phyloP scores from a whole-genome alignment of 345 rosid genomes.

The Xanthoceras sorbifolium region DNA sequence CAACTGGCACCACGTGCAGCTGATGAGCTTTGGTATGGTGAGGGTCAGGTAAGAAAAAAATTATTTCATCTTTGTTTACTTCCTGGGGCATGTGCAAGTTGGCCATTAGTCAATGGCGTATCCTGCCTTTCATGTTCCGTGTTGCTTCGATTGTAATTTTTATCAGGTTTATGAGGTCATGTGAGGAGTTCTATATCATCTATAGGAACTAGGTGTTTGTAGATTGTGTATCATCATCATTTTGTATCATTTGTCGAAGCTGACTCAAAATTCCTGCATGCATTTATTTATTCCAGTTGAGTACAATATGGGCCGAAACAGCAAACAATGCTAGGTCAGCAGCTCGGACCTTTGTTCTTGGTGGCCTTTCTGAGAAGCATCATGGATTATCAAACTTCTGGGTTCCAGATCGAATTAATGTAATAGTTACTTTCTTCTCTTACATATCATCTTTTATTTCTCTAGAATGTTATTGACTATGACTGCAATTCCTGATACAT shows the following conservation, averaged over 20 bases:
- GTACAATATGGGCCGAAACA: constrained; percentile 97
- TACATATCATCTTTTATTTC: background rate
- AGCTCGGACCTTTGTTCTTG: constrained; percentile 78
- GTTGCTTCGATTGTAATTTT: background rate
- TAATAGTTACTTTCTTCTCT: constrained; percentile 33
- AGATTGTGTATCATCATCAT: background rate
- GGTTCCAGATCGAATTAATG: constrained; percentile 80
- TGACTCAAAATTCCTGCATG: constrained; percentile 12
- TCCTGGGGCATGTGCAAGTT: background rate
- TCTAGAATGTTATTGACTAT: background rate
- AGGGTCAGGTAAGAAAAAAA: constrained; percentile 64
- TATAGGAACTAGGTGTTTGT: background rate
- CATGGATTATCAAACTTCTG: constrained; percentile 77
- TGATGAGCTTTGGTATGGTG: constrained; percentile 89
- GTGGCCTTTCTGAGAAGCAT: constrained; percentile 89
- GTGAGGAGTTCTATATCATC: background rate
- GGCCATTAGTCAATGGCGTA: background rate
- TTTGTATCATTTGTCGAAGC: constrained; percentile 7
- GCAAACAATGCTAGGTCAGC: constrained; percentile 91
- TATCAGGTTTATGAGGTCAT: background rate
- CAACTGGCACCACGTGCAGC: constrained; percentile 98
- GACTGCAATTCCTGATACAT: background rate
- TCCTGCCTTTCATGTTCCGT: background rate
- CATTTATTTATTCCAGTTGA: constrained; percentile 56
- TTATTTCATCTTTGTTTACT: background rate